Evolutionary conservation across 257 asterid species (phyloP), one percentile per base, ranked within the genome.

Genomic region (Solanum chaucha): DNA sequence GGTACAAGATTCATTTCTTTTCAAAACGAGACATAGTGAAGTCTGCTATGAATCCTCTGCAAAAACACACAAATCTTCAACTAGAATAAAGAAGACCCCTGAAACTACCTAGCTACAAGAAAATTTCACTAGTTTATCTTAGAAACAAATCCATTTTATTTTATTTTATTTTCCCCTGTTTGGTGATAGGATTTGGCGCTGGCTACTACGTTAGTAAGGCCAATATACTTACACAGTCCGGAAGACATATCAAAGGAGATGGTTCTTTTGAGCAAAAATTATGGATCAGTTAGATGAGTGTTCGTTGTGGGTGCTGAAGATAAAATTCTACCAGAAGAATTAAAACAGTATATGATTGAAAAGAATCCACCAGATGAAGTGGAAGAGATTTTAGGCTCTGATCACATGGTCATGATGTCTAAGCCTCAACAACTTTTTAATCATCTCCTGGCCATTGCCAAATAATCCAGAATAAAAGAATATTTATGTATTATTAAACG

Each of bases 331-430:
- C 1, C 4, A 1, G 55, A 84, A 67, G 83, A 86, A 6, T 34
- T 72, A 8, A 87, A 88, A 32, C 46, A 81, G 65, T 89, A 88
- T 88, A 86, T 92, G 91, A 87, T 88, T 26, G 13, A 75, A 72
- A 64, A 82, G 4, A 92, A 90, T 59, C 90, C 89, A 20, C 89
- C 89, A 0, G 32, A 87, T 28, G 88, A 89, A 90, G 92, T 89
- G 35, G 40, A 11, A 59, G 86, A 85, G 55, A 64, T 92, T 12
- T 55, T 0, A 26, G 90, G 90, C 5, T 78, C 91, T 14, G 93
- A 90, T 88, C 92, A 90, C 32, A 90, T 92, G 93, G 90, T 24
- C 12, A 88, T 90, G 91, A 81, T 87, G 80, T 89, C 90, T 40
- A 86, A 72, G 28, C 91, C 93, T 5, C 40, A 24, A 1, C 87